These are phyloP conservation scores for Pleurotus sapidus DNA, from an alignment of 768 basidiomycete species.

Conservation along the genomic window DNA sequence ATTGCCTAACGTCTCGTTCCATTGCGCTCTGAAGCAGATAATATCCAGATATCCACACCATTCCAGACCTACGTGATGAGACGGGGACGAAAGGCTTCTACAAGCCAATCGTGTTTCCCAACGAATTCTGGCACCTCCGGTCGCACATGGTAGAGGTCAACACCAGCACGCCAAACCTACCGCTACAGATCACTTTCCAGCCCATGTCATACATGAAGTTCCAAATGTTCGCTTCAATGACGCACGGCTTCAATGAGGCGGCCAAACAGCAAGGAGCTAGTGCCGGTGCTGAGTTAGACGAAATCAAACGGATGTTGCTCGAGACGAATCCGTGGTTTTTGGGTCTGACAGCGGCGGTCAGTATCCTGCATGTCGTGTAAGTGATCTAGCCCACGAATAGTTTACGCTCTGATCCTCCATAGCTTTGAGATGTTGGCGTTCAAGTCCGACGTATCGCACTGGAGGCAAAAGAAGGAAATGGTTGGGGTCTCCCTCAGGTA, in stretches of 20 bases:
- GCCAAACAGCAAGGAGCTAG: constrained; percentile 68
- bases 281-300: constrained; percentile 78
- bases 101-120: constrained; percentile 87
- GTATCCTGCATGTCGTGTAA: constrained; percentile 83
- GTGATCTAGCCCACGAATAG: constrained; percentile 24
- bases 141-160: constrained; percentile 86
- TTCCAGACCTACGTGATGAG: constrained; percentile 57
- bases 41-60: constrained; percentile 57
- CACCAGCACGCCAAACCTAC: constrained; percentile 71
- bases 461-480: constrained; percentile 93
- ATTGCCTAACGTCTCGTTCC: not conserved
- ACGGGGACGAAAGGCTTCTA: constrained; percentile 69
- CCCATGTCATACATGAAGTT: constrained; percentile 88
- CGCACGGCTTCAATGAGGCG: constrained; percentile 84
- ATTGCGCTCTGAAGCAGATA: constrained; percentile 9
- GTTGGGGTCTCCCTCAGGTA: constrained; percentile 93
- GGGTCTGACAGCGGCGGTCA: constrained; percentile 79
- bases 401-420: constrained; percentile 1
- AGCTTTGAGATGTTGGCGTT: constrained; percentile 97
- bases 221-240: constrained; percentile 82
- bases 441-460: constrained; percentile 92
- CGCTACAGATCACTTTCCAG: constrained; percentile 79
- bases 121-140: constrained; percentile 92
- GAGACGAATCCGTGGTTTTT: constrained; percentile 91
- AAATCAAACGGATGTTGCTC: constrained; percentile 90